Evolutionary conservation across 148 eudicot species (phyloP).

Genomic region (Arbutus unedo): DNA sequence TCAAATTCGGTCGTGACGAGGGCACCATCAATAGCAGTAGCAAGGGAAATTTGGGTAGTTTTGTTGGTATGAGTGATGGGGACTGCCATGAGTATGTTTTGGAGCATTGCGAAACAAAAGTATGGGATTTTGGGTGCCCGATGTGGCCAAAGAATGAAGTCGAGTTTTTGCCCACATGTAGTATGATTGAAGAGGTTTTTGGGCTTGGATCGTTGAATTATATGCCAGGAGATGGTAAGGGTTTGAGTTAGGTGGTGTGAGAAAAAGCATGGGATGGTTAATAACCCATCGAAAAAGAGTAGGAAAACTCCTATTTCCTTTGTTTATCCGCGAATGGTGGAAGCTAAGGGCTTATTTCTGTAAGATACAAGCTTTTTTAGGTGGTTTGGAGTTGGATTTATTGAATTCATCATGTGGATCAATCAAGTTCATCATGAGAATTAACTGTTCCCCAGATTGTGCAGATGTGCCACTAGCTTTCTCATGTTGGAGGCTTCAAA

Average conservation of each 20-base stretch:
- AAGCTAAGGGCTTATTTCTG: not conserved
- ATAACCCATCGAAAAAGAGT: not conserved
- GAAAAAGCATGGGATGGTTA: not conserved
- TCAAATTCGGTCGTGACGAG: not conserved
- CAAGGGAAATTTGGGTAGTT: conserved; percentile 23
- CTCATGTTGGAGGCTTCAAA: not conserved
- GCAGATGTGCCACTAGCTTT: not conserved
- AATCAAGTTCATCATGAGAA: too few species aligned
- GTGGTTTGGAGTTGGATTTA: not conserved
- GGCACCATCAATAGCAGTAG: conserved; percentile 7
- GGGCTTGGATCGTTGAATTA: conserved; percentile 45
- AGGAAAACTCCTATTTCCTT: not conserved
- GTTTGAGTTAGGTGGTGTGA: not conserved
- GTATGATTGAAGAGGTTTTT: conserved; percentile 76
- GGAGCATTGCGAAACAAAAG: conserved; percentile 43
- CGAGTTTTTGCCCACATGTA: conserved; percentile 59
- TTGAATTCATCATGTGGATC: not conserved
- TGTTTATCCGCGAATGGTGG: not conserved
- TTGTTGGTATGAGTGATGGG: conserved; percentile 10
- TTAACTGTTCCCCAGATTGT: not conserved
- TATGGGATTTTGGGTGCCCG: conserved; percentile 46
- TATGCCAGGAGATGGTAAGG: conserved; percentile 38
- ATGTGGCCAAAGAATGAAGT: conserved; percentile 35
- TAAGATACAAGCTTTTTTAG: not conserved
- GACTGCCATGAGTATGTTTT: conserved; percentile 26